Evolutionary conservation across 2,329 filamentous ascomycete species (phyloP), one percentile per base, ranked within the genome.

Genomic region (Colletotrichum caudatum): DNA sequence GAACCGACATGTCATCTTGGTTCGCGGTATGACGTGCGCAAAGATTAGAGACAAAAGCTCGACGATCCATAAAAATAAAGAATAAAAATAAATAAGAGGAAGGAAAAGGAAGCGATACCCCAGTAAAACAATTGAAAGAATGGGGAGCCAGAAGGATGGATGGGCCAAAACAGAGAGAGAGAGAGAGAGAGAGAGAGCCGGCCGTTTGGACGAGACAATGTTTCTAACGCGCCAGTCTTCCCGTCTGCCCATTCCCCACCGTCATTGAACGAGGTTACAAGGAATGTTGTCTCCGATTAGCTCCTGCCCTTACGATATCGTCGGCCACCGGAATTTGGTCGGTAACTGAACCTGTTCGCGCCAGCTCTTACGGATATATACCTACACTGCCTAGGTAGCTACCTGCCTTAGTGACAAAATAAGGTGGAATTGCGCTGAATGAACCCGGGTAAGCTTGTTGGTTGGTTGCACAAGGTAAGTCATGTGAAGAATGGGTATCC

Each of bases 191-290:
- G 23, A 51, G 50, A 41, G 23, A 71, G 53, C 69, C 69, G 48
- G 65, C 46, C 53, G 59, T 64, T 69, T 51, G 65, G 69, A 66
- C 65, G 48, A 72, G 65, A 72, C 69, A 69, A 29, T 64, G 54
- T 72, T 72, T 72, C 69, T 60, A 26, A 64, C 61, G 39, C 59
- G 48, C 65, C 65, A 54, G 48, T 59, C 37, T 48, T 69, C 65
- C 69, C 60, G 66, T 37, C 66, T 64, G 66, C 39, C 69, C 62
- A 72, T 69, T 64, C 65, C 69, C 65, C 65, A 60, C 60, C 69
- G 39, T 69, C 63, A 46, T 33, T 56, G 54, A 57, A 41, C 33
- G 50, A 62, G 29, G 56, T 60, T 48, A 20, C 41, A 23, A 57
- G 64, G 57, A 68, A 68, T 60, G 58, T 68, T 68, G 53, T 58